Base-by-base conservation (phyloP, 371 early-diverging fungal genomes). In the Umbelopsis sp. region DNA sequence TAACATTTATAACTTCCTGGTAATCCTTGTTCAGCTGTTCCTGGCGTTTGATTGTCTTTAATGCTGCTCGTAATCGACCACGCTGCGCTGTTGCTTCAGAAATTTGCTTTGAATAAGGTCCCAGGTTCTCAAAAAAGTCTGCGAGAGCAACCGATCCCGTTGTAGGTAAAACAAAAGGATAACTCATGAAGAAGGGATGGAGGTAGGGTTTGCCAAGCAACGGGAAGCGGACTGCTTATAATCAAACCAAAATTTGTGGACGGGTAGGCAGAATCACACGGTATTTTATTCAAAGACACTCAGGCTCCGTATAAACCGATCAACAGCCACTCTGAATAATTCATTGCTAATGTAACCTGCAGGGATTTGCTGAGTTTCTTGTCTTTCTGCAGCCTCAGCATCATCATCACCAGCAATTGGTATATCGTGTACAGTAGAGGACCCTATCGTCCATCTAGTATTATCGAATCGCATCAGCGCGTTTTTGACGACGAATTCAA, bases 401-500 rank as follows among this genome's bases (percentile, higher is more conserved):
- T 68, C 72, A 45, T 63, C 66, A 9, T 68, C 65, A 12, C 53
- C 37, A 48, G 20, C 44, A 14, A 52, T n/a, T 20, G 53, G 52
- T 14, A 66, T 29, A 24, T 52, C 65, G 18, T 65, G 25, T 74
- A 68, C n/a, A 68, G 76, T n/a, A 50, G 68, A 16, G 57, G 71
- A 57, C 53, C 44, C 45, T 72, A 83, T 77, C 53, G 80, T 80
- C 84, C 84, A 84, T 14, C 84, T 80, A 20, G 84, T 84, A 75
- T 84, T 81, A 68, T 83, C 83, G 63, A 84, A 82, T 44, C 79
- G 72, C 76, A 87, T 83, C 66, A 94, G 70, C 14, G 93, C 92
- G 68, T 92, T 92, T 75, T 91, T 95, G 65, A 93, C 90, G 0
- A 96, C 94, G 74, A 91, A 95, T 72, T 96, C 96, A 12, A 97